These are phyloP conservation scores for Cryptosporidium andersoni DNA, from an alignment of 169 alveolate genomes.

Conservation along the genomic window DNA sequence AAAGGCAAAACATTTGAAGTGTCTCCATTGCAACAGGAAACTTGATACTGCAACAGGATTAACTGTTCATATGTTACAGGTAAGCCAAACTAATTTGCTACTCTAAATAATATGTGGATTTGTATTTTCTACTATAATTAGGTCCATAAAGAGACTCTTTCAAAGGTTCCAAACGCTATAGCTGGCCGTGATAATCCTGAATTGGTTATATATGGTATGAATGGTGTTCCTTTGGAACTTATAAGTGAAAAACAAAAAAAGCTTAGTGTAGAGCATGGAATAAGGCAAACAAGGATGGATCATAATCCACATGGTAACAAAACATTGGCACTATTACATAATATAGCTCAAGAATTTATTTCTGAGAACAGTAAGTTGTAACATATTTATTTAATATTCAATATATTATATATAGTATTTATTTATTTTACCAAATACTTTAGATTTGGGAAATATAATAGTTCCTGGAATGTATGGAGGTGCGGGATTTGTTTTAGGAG, in stretches of 20 bases:
- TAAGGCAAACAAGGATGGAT: constrained; percentile 2
- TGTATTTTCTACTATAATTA: constrained; percentile 76
- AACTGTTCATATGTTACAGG: constrained; percentile 88
- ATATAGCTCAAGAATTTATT: constrained; percentile 33
- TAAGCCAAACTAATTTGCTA: constrained; percentile 14
- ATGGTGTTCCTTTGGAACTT: constrained; percentile 93
- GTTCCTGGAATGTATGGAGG: constrained; percentile 72
- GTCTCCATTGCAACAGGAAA: constrained; percentile 92
- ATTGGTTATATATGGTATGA: constrained; percentile 95
- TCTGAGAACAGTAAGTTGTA: constrained; percentile 48
- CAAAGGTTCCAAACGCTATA: constrained; percentile 95
- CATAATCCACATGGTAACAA: constrained; percentile 67
- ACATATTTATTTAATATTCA: background rate
- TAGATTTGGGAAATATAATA: constrained; percentile 62
- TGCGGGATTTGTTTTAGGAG: constrained; percentile 66
- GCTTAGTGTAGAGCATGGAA: constrained; percentile 43
- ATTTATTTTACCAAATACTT: background rate
- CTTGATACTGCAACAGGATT: constrained; percentile 94
- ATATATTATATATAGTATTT: background rate
- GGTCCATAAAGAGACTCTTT: constrained; percentile 91
- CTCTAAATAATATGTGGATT: constrained; percentile 64
- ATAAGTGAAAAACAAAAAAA: constrained; percentile 80
- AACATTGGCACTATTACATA: constrained; percentile 42
- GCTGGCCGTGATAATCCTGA: constrained; percentile 94
- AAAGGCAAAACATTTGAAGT: constrained; percentile 96